Evolutionary conservation across 2,329 filamentous ascomycete species (phyloP).

Genomic region (Penicillium vulpinum): DNA sequence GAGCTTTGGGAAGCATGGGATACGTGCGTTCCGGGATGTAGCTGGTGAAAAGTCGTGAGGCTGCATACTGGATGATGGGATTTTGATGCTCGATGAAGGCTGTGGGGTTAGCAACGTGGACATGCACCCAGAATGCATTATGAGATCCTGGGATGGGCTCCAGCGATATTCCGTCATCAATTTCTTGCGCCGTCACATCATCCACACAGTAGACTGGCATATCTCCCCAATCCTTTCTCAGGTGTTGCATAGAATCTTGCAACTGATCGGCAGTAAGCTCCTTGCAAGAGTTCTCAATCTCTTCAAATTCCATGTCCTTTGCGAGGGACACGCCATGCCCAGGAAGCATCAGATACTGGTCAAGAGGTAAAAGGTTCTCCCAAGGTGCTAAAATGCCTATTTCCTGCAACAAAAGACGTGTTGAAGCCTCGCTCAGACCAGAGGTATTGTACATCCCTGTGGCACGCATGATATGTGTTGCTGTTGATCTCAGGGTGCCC

Average conservation of each 20-base stretch:
- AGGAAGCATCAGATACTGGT: slow-evolving; percentile 56
- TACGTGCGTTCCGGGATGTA: slow-evolving; percentile 57
- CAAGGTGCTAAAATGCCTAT: slow-evolving; percentile 61
- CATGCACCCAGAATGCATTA: slow-evolving; percentile 58
- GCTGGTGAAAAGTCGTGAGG: slow-evolving; percentile 54
- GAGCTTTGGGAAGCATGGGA: slow-evolving; percentile 56
- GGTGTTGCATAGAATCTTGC: slow-evolving; percentile 55
- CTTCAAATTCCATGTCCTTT: slow-evolving; percentile 33
- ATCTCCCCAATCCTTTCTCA: slow-evolving; percentile 59
- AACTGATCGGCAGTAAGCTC: slow-evolving; percentile 32
- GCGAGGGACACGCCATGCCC: slow-evolving; percentile 36
- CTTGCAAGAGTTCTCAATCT: slow-evolving; percentile 32
- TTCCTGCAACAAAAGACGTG: slow-evolving; percentile 59
- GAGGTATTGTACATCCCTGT: slow-evolving; percentile 56
- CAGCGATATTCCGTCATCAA: slow-evolving; percentile 64
- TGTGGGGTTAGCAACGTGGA: slow-evolving; percentile 65
- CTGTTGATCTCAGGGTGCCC: slow-evolving; percentile 50
- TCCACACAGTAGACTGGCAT: slow-evolving; percentile 63
- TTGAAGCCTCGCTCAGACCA: slow-evolving; percentile 39
- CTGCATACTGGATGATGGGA: slow-evolving; percentile 55
- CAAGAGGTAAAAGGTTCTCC: slow-evolving; percentile 55
- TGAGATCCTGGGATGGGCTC: slow-evolving; percentile 49
- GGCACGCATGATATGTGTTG: slow-evolving; percentile 57
- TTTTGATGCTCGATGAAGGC: slow-evolving; percentile 58
- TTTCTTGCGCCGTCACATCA: slow-evolving; percentile 54